Evolutionary conservation across 2,329 filamentous ascomycete species (phyloP).

Genomic region (Pyrenochaeta sp.): DNA sequence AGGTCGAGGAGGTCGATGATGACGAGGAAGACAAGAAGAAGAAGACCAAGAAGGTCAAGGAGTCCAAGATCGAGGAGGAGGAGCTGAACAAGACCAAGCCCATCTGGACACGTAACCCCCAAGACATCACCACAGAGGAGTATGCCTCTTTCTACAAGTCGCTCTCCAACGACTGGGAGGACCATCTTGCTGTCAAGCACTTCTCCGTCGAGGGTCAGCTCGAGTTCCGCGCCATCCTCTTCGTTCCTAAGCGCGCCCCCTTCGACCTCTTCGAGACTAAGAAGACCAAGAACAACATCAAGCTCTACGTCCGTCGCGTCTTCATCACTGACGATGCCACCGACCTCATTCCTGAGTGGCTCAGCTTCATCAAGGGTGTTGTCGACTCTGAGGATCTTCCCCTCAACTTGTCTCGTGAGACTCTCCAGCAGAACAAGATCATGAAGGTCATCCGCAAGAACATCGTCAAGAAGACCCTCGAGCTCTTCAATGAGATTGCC

Average conservation of each 20-base stretch:
- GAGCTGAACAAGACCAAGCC: constrained; percentile 99
- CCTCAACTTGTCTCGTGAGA: constrained; percentile 99
- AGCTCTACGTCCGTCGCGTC: constrained; percentile 99
- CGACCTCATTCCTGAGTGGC: constrained; percentile 98
- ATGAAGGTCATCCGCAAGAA: constrained; percentile 99
- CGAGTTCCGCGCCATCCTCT: constrained; percentile 99
- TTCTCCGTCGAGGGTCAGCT: constrained; percentile 99
- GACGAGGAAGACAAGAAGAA: constrained; percentile 87
- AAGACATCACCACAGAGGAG: constrained; percentile 95
- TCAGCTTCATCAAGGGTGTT: constrained; percentile 99
- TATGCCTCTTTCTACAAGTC: constrained; percentile 99
- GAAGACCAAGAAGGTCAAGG: constrained; percentile 99
- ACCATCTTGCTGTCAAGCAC: constrained; percentile 99
- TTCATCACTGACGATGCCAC: constrained; percentile 99
- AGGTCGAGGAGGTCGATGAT: constrained; percentile 91
- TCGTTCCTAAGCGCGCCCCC: constrained; percentile 98
- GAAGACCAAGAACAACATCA: constrained; percentile 99
- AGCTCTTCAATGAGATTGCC: constrained; percentile 98
- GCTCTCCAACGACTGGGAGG: constrained; percentile 99
- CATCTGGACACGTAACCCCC: constrained; percentile 98
- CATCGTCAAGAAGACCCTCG: constrained; percentile 99
- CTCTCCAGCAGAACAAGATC: constrained; percentile 99
- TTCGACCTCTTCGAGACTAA: constrained; percentile 99
- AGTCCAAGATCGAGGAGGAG: constrained; percentile 98
- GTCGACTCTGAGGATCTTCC: constrained; percentile 99